Conservation (phyloP, 2,329 filamentous ascomycete species). For the Calonectria pseudoreteaudii region DNA sequence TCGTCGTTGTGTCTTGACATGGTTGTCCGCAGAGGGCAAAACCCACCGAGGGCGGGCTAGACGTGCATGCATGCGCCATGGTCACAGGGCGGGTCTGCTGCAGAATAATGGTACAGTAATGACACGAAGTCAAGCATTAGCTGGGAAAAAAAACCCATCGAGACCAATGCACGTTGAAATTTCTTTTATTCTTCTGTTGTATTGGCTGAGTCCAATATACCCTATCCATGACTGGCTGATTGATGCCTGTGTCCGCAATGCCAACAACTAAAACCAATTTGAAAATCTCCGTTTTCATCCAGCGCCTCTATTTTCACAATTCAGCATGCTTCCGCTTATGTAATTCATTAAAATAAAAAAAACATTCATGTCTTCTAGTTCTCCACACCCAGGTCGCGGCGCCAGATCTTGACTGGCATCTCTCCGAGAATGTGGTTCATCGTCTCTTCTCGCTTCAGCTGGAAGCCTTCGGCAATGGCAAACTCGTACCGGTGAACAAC, state of each 20-base stretch:
- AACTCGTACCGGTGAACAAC: conserved; percentile 57
- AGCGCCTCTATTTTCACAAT: not conserved
- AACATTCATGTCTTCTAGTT: conserved; percentile 1
- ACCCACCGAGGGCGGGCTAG: not conserved
- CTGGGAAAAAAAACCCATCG: not conserved
- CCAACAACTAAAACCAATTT: not conserved
- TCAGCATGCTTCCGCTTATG: conserved; percentile 6
- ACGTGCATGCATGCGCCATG: not conserved
- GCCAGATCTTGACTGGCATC: conserved; percentile 34
- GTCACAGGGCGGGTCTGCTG: not conserved
- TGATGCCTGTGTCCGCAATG: too few species aligned
- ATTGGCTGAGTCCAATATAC: not conserved
- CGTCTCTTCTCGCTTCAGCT: conserved; percentile 31
- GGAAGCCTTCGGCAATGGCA: conserved; percentile 30
- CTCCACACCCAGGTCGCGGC: conserved; percentile 22
- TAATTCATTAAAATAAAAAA: not conserved
- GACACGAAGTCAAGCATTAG: conserved; percentile 4
- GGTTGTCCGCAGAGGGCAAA: not conserved
- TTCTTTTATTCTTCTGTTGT: not conserved
- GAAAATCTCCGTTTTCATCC: not conserved
- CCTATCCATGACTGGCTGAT: not conserved
- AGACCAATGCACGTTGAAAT: not conserved
- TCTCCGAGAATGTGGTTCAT: conserved; percentile 33
- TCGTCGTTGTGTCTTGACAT: not conserved
- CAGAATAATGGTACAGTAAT: not conserved